These are phyloP conservation scores for Physcomitrium patens DNA, from an alignment of 225 moss, liverwort and hornwort genomes.

Conservation along the genomic window DNA sequence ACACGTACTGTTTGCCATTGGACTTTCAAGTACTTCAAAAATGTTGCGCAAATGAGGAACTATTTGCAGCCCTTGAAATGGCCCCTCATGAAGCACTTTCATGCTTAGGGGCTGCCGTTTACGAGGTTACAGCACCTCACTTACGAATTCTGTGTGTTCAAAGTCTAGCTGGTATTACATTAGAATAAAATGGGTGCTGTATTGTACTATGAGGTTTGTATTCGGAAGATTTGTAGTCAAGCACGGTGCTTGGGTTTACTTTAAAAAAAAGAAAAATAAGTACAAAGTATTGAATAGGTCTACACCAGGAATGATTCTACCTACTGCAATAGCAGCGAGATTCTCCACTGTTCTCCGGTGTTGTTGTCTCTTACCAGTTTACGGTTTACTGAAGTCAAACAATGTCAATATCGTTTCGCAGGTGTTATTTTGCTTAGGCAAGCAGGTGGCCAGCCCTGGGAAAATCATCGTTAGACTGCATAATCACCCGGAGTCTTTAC, in stretches of 20 bases:
- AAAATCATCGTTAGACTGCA: constrained; percentile 80
- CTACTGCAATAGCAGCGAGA: neutral
- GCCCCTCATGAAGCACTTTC: constrained; percentile 83
- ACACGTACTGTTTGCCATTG: constrained; percentile 54
- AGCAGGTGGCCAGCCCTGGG: constrained; percentile 50
- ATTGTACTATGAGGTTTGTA: constrained; percentile 20
- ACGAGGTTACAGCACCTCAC: constrained; percentile 55
- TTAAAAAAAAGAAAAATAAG: constrained; percentile 9
- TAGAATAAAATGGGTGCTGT: constrained; percentile 17
- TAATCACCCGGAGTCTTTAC: constrained; percentile 81
- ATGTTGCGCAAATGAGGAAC: constrained; percentile 49
- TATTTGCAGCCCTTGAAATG: constrained; percentile 57
- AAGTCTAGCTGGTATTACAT: neutral
- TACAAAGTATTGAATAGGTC: neutral
- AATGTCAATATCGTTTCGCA: constrained; percentile 41
- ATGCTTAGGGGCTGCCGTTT: constrained; percentile 89
- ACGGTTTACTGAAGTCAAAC: neutral
- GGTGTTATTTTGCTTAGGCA: constrained; percentile 69
- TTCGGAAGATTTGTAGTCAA: constrained; percentile 13
- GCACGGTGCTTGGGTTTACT: constrained; percentile 12
- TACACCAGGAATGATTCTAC: constrained; percentile 4
- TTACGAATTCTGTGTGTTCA: constrained; percentile 9
- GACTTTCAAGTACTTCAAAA: constrained; percentile 73
- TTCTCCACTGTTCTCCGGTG: constrained; percentile 3
- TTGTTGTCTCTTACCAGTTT: neutral